These are phyloP conservation scores for Globisporangium viniferum DNA, from an alignment of 352 stramenopile genomes.

Conservation along the genomic window DNA sequence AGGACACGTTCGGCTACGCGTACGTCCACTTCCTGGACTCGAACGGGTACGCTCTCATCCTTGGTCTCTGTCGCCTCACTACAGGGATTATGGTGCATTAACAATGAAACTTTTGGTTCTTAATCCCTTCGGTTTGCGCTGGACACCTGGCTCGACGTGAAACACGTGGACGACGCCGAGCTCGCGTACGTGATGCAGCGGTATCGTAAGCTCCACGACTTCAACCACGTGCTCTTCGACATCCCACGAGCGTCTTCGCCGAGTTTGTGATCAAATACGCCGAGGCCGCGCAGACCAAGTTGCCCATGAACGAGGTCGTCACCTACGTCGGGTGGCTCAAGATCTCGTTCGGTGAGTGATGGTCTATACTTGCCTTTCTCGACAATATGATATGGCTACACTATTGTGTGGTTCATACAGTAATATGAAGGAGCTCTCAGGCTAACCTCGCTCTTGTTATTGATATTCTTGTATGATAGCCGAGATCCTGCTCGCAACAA, in stretches of 20 bases:
- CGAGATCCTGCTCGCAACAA: not conserved
- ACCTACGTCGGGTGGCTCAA: not conserved
- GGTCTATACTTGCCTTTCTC: not conserved
- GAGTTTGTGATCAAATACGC: not conserved
- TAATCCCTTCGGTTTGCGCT: no score
- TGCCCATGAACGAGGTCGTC: not conserved
- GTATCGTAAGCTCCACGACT: constrained; percentile 28
- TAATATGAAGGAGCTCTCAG: no score
- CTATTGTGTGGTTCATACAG: not conserved
- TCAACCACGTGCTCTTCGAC: constrained; percentile 92
- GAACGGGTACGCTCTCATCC: no score
- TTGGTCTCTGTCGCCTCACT: no score
- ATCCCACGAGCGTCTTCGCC: constrained; percentile 7
- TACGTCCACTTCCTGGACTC: no score
- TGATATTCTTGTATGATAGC: not conserved
- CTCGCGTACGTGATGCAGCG: constrained; percentile 96
- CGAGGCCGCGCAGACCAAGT: not conserved
- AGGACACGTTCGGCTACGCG: no score
- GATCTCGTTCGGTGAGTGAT: not conserved
- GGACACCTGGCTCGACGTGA: no score
- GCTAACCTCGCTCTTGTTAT: no score
- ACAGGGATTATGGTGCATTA: no score
- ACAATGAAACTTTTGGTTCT: no score
- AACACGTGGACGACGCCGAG: constrained; percentile 87
- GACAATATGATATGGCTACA: not conserved